Evolutionary conservation across 2,329 filamentous ascomycete genomes (phyloP), one percentile per base, ranked within the genome.

Genomic region (Pseudocercospora fijiensis): DNA sequence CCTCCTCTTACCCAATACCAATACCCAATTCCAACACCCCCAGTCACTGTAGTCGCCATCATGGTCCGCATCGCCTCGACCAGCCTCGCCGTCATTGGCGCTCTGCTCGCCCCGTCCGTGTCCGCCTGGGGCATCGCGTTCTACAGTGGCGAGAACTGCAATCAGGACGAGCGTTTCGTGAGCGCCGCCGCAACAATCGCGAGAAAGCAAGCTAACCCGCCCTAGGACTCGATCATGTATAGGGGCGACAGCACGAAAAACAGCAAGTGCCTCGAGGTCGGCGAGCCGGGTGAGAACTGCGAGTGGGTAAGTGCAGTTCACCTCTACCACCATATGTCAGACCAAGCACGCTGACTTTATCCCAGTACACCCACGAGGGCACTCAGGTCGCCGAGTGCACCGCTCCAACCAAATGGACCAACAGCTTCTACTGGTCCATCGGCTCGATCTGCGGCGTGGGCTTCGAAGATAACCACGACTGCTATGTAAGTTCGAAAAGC

Each of bases 181-280:
- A 26, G 49, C 22, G 16, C 20, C 10, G 20, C 45, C 20, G 45
- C 18, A 16, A 10, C 20, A 11, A 13, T 26, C 5, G 7, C 45
- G 5, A 10, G 8, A 49, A 11, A 13, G 18, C 5, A 5, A 4
- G 16, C 45, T 49, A 26, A 49, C 4, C 8, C 1, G 3, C 11
- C 16, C 3, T 13, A 53, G 49, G 18, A 33, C 53, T 57, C 53
- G 9, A 28, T 18, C 1, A 57, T 57, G 53, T 57, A 57, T 8
- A 18, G 13, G 3, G 53, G 28, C 30, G 11, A 43, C 5, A 18
- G 18, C 30, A 57, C 28, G 13, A 20, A 10, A 11, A 57, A 41
- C 28, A 37, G 28, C 53, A 9, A 57, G n/a, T 57, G 53, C 22
- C 53, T 57, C 53, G 53, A 18, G n/a, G 53, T 57, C 53, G 53